These are phyloP conservation scores for Globisporangium heterothallicum DNA, from an alignment of 352 stramenopile genomes.

Conservation along the genomic window DNA sequence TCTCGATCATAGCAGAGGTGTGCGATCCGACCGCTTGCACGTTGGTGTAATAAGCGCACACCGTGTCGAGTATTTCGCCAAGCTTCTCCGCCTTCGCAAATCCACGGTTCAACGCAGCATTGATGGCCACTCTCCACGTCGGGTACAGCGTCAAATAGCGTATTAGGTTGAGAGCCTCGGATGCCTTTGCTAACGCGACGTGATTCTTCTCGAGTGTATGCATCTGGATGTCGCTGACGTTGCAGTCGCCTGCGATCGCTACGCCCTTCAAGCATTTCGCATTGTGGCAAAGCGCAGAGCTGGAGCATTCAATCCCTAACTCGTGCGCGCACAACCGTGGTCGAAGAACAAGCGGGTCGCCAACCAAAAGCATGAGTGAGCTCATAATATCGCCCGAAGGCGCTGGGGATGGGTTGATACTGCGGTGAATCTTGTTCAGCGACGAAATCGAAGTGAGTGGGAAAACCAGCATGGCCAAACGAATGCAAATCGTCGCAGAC, in stretches of 20 bases:
- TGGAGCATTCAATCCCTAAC: slow-evolving; percentile 67
- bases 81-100: slow-evolving; percentile 51
- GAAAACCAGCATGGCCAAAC: slow-evolving; percentile 82
- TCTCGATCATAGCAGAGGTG: not conserved
- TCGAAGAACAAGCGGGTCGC: slow-evolving; percentile 51
- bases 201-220: slow-evolving; percentile 25
- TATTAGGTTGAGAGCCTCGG: slow-evolving; percentile 58
- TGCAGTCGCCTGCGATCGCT: slow-evolving; percentile 20
- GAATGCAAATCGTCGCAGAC: slow-evolving; percentile 70
- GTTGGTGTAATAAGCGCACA: slow-evolving; percentile 68
- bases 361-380: slow-evolving; percentile 64
- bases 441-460: slow-evolving; percentile 68
- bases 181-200: slow-evolving; percentile 45
- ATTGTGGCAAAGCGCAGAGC: slow-evolving; percentile 53
- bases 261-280: slow-evolving; percentile 64
- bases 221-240: slow-evolving; percentile 8
- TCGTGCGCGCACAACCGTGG: slow-evolving; percentile 78
- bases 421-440: slow-evolving; percentile 63
- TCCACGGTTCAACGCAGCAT: slow-evolving; percentile 45
- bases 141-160: slow-evolving; percentile 76
- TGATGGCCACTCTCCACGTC: slow-evolving; percentile 75
- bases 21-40: not conserved
- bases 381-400: slow-evolving; percentile 35
- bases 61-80: slow-evolving; percentile 46
- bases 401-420: slow-evolving; percentile 19